Base-by-base conservation (phyloP, 331 rosid genomes). In the Erythrophleum ivorense region DNA sequence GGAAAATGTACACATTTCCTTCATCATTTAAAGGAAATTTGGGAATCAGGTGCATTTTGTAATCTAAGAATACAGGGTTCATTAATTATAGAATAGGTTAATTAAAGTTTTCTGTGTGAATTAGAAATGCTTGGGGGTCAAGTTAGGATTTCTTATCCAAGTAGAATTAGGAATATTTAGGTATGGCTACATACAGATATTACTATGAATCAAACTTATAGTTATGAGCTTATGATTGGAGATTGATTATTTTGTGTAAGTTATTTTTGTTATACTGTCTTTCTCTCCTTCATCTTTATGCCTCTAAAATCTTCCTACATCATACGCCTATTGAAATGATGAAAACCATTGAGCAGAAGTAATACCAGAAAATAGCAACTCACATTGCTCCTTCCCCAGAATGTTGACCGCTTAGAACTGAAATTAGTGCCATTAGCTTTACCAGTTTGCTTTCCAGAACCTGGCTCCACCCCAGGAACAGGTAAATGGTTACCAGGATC, bases 321-420 rank as follows among this genome's bases (percentile, higher is more conserved):
- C 34, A 36, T 38, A 38, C 12, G 0, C 66, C 67, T 36, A n/a
- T 12, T 19, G 33, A 24, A 59, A 29, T 3, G 18, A 60, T 6
- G 6, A 43, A 60, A 60, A 43, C 29, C 18, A 21, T 14, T 19
- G 70, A 59, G 16, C 50, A 15, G 49, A 41, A 60, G 43, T 45
- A 41, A 14, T 21, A 60, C 7, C 6, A 16, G 69, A 84, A 50
- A 68, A 80, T 50, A 80, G 76, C 46, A 60, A 88, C 99, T 94
- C 78, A 96, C 99, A 78, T 86, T 94, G 94, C 85, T 91, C 86
- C 98, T 92, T 89, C 99, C 99, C 99, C 99, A 96, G 80, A 96
- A 96, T 64, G 97, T 80, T 40, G 98, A 85, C 73, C 95, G 92
- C 86, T 90, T 96, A 55, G 93, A 71, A 80, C 76, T 94, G 80